Evolutionary conservation across 228 moss, liverwort and hornwort species (phyloP).

Genomic region (Sphagnum fallax): DNA sequence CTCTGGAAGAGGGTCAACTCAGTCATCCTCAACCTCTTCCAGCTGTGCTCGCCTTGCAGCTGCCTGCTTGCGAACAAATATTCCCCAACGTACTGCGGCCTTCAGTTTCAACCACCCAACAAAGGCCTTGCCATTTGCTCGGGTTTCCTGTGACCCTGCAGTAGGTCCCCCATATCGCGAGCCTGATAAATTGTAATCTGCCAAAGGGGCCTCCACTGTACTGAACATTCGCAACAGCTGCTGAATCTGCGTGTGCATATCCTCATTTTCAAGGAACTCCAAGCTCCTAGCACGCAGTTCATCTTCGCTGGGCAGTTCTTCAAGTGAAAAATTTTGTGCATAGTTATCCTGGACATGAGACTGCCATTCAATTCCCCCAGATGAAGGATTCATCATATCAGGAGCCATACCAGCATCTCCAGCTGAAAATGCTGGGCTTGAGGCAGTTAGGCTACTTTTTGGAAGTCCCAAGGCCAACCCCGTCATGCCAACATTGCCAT

Average conservation of each 20-base stretch:
- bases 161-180: conserved; percentile 7
- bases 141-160: conserved; percentile 38
- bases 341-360: conserved; percentile 41
- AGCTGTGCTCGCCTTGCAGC: conserved; percentile 67
- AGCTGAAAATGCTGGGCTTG: conserved; percentile 12
- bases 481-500: conserved; percentile 24
- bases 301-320: conserved; percentile 62
- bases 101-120: conserved; percentile 82
- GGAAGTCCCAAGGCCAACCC: conserved; percentile 43
- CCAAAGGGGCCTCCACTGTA: conserved; percentile 35
- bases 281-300: conserved; percentile 73
- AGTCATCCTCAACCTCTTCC: conserved; percentile 69
- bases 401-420: conserved; percentile 18
- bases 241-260: conserved; percentile 82
- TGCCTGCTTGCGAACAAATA: conserved; percentile 77
- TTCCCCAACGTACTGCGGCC: conserved; percentile 77
- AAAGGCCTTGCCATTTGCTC: conserved; percentile 45
- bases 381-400: conserved; percentile 18
- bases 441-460: conserved; percentile 32
- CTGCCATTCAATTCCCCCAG: conserved; percentile 25
- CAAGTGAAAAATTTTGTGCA: conserved; percentile 28
- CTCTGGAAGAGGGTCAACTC: not conserved
- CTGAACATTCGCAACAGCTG: conserved; percentile 83
- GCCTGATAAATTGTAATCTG: conserved; percentile 12
- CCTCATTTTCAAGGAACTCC: conserved; percentile 82